A percentile compares a stretch with the other conserved stretches of the same genome.
Evolutionary conservation across 495 filamentous ascomycete genomes (phyloP).

Genomic region (Talaromyces wortmannii): DNA sequence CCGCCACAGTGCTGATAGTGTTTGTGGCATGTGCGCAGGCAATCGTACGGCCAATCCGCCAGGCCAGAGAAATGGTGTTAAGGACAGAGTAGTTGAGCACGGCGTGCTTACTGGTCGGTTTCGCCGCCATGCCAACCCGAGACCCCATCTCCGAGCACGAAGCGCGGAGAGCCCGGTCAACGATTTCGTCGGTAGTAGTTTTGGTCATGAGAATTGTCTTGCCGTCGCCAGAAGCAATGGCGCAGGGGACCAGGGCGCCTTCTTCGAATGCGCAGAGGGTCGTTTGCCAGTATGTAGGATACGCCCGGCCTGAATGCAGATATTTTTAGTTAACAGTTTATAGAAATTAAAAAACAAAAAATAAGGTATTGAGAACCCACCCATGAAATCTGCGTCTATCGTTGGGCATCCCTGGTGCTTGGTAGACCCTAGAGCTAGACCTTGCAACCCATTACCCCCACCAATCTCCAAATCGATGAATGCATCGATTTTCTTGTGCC

Average conservation of each 20-base stretch:
- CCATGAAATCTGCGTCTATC: constrained; percentile 33
- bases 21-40: constrained; percentile 40
- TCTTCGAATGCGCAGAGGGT: constrained; percentile 22
- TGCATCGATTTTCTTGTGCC: constrained; percentile 16
- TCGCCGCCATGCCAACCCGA: constrained; percentile 20
- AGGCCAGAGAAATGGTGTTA: constrained; percentile 34
- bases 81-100: constrained; percentile 23
- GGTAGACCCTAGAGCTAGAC: constrained; percentile 16
- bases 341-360: background rate
- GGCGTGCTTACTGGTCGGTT: constrained; percentile 18
- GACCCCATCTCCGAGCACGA: constrained; percentile 27
- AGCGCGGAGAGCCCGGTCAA: constrained; percentile 22
- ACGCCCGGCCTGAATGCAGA: constrained; percentile 15
- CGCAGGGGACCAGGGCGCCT: constrained; percentile 22
- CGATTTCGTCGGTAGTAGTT: constrained; percentile 23
- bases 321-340: background rate
- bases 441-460: constrained; percentile 28
- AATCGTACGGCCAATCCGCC: constrained; percentile 36
- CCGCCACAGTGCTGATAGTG: constrained; percentile 39
- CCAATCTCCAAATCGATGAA: constrained; percentile 29
- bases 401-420: constrained; percentile 19
- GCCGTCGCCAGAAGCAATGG: constrained; percentile 29
- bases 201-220: constrained; percentile 27
- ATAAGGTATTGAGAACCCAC: background rate
- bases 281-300: constrained; percentile 25